Percentiles rank a stretch among this genome's conserved stretches.
Evolutionary conservation across 768 basidiomycete genomes (phyloP).

Genomic region (Ephemerocybe angulata): DNA sequence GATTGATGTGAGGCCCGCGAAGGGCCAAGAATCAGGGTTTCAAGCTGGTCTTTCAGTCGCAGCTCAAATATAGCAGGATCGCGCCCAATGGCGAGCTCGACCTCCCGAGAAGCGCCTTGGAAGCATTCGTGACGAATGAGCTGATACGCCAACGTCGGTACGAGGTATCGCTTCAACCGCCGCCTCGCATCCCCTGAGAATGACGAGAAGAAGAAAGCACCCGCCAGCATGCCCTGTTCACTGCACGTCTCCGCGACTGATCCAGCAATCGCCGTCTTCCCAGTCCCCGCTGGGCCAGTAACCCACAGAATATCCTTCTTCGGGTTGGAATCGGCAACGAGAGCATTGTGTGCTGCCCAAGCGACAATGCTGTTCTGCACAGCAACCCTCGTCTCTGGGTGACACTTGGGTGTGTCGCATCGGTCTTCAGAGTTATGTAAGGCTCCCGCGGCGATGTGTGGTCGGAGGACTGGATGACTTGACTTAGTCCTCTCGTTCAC

Average conservation of each 20-base stretch:
- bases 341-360: too few species aligned
- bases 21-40: background rate
- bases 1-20: background rate
- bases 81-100: background rate
- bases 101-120: background rate
- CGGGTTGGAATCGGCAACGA: background rate
- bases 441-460: slow-evolving; percentile 24
- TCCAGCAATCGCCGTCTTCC: background rate
- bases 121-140: background rate
- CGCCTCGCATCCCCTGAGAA: background rate
- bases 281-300: background rate
- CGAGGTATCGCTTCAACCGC: background rate
- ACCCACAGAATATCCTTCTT: background rate
- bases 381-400: background rate
- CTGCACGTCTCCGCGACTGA: background rate
- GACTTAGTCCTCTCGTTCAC: too few species aligned
- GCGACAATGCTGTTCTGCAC: background rate
- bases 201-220: slow-evolving; percentile 11
- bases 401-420: background rate
- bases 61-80: background rate
- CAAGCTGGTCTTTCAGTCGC: background rate
- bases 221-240: background rate
- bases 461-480: too few species aligned
- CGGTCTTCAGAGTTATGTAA: background rate
- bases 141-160: slow-evolving; percentile 4